Percentiles rank a stretch among this genome's conserved stretches.
Conservation (phyloP, 2,329 filamentous ascomycete genomes). For the Fusarium sp. region DNA sequence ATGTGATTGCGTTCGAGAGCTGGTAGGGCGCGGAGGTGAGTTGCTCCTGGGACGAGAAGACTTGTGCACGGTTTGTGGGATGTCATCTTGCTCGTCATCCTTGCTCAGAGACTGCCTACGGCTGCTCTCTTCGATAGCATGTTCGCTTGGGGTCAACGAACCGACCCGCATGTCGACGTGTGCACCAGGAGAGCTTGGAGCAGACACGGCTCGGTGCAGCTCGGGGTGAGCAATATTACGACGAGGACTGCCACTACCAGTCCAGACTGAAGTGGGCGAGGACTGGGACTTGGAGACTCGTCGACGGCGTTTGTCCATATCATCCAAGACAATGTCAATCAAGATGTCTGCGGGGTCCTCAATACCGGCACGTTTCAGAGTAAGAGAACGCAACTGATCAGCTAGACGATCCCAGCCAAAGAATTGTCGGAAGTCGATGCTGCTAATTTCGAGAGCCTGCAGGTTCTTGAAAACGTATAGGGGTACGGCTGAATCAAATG, state of each 20-base stretch:
- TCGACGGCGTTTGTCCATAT: conserved; percentile 90
- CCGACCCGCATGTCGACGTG: conserved; percentile 64
- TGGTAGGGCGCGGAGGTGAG: conserved; percentile 81
- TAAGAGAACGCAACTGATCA: conserved; percentile 89
- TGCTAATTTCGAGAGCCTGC: conserved; percentile 90
- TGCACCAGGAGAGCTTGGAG: conserved; percentile 69
- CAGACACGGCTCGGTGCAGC: conserved; percentile 72
- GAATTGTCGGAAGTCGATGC: conserved; percentile 96
- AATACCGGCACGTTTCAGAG: conserved; percentile 84
- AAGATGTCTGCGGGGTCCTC: conserved; percentile 92
- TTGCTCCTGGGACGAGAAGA: conserved; percentile 73
- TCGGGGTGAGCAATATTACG: conserved; percentile 70
- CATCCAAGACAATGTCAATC: conserved; percentile 92
- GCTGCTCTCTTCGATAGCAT: conserved; percentile 54
- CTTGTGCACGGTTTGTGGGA: conserved; percentile 54
- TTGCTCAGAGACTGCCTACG: conserved; percentile 55
- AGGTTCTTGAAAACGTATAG: conserved; percentile 98
- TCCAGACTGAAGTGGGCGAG: conserved; percentile 79
- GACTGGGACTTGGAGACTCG: conserved; percentile 87
- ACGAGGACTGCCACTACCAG: conserved; percentile 63
- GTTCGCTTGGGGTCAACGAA: conserved; percentile 66
- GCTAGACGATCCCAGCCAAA: conserved; percentile 96
- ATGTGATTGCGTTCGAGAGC: conserved; percentile 75
- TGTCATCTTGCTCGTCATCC: conserved; percentile 59
- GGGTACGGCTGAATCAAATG: conserved; percentile 96